Percentiles rank a stretch among this genome's conserved stretches.
These are phyloP conservation scores for Phytophthora lateralis DNA, from an alignment of 352 stramenopile species.

Conservation along the genomic window DNA sequence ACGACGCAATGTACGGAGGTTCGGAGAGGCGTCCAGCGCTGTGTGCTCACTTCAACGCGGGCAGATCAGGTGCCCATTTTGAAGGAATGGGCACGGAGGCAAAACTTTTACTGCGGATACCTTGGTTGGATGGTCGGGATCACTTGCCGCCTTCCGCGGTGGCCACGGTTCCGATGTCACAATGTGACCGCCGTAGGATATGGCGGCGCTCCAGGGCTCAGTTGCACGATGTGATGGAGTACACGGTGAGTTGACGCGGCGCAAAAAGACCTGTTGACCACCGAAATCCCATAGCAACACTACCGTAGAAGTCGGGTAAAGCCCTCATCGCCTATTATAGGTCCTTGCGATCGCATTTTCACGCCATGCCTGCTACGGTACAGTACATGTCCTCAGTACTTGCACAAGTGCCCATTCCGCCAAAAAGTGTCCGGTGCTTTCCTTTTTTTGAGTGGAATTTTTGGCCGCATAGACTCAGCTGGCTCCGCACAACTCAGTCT, in stretches of 20 bases:
- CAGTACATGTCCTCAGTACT: too few species aligned
- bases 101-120: constrained; percentile 13
- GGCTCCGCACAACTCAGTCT: constrained; percentile 14
- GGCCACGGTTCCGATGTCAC: too few species aligned
- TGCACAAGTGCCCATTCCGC: not conserved
- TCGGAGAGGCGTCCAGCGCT: constrained; percentile 14
- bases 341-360: too few species aligned
- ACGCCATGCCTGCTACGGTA: too few species aligned
- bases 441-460: constrained; percentile 15
- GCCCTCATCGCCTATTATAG: too few species aligned
- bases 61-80: constrained; percentile 27
- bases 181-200: too few species aligned
- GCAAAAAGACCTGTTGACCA: too few species aligned
- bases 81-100: not conserved
- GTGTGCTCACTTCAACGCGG: not conserved
- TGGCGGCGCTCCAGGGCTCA: too few species aligned
- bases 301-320: too few species aligned
- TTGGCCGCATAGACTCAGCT: constrained; percentile 25
- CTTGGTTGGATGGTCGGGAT: not conserved
- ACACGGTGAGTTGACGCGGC: too few species aligned
- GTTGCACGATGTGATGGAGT: too few species aligned
- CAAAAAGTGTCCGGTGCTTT: not conserved
- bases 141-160: not conserved
- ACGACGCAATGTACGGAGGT: constrained; percentile 13
- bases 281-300: too few species aligned